Conservation (phyloP, 208 protist species). For the Porcisia hertigi region DNA sequence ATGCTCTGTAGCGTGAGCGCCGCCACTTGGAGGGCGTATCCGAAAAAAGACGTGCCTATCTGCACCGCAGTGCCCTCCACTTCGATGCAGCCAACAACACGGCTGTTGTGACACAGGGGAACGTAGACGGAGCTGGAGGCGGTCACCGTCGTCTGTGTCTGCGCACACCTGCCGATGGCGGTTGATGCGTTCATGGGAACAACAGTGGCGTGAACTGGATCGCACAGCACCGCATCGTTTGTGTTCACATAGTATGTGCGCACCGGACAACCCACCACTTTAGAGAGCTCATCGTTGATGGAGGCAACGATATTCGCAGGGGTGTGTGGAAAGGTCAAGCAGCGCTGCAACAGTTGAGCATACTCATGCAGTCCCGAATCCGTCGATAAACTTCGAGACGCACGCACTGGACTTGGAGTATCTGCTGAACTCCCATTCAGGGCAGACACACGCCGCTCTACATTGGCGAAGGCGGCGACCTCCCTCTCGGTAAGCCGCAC, state of each 20-base stretch:
- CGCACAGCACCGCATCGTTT: constrained; percentile 38
- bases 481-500: constrained; percentile 33
- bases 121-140: constrained; percentile 42
- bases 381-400: neutral
- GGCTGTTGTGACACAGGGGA: constrained; percentile 33
- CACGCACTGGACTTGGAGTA: neutral
- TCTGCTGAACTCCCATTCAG: neutral
- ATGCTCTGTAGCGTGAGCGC: constrained; percentile 27
- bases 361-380: constrained; percentile 1
- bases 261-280: constrained; percentile 22
- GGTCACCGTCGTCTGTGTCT: constrained; percentile 9
- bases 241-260: constrained; percentile 37
- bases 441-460: constrained; percentile 9
- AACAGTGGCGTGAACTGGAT: constrained; percentile 44
- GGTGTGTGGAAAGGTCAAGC: constrained; percentile 13
- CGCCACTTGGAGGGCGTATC: constrained; percentile 10
- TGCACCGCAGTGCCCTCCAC: constrained; percentile 9
- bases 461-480: constrained; percentile 37
- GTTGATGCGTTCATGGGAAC: constrained; percentile 37
- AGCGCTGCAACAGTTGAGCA: constrained; percentile 22
- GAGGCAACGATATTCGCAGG: constrained; percentile 18
- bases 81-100: constrained; percentile 51
- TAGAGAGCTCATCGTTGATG: constrained; percentile 42
- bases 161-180: constrained; percentile 37
- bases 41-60: neutral